A percentile compares a stretch with the other conserved stretches of the same genome.
These are phyloP conservation scores for Dioszegia aurantiaca DNA, from an alignment of 768 basidiomycete species.

Conservation along the genomic window DNA sequence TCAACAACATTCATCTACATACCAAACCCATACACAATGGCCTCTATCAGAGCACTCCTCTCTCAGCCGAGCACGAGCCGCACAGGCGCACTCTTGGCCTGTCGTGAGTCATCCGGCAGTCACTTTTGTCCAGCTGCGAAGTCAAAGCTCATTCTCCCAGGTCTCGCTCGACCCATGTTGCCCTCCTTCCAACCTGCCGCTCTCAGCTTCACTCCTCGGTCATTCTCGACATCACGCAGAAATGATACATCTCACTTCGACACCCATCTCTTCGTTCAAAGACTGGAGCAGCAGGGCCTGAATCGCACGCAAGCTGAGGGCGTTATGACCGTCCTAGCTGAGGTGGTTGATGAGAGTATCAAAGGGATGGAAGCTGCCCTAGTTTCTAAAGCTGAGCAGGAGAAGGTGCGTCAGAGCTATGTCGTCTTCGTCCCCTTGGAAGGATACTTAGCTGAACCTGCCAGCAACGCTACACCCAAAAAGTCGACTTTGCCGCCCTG, in stretches of 20 bases:
- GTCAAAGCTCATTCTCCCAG: constrained; percentile 5
- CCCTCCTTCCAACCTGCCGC: neutral
- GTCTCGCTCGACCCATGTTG: neutral
- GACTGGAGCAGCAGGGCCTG: constrained; percentile 81
- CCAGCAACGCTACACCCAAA: constrained; percentile 53
- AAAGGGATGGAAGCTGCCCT: constrained; percentile 93
- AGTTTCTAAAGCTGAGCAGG: constrained; percentile 93
- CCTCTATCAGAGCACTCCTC: constrained; percentile 16
- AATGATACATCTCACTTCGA: constrained; percentile 69
- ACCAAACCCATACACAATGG: neutral
- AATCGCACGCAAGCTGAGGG: constrained; percentile 91
- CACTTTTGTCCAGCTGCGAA: neutral
- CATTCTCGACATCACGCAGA: constrained; percentile 12
- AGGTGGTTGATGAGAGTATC: constrained; percentile 95
- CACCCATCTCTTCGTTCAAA: constrained; percentile 89
- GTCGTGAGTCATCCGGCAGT: constrained; percentile 33
- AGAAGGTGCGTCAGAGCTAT: constrained; percentile 66
- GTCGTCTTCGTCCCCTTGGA: neutral
- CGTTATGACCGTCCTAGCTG: constrained; percentile 93
- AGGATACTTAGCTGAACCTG: neutral
- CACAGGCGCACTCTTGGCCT: constrained; percentile 31
- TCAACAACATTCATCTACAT: too few species aligned
- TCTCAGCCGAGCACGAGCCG: constrained; percentile 35
- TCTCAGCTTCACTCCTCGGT: constrained; percentile 7
- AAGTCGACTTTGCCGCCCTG: constrained; percentile 89